Percentiles rank a stretch among this genome's conserved stretches.
phyloP scores from a whole-genome alignment of 2,329 filamentous ascomycete genomes.

The Aureobasidium melanogenum region DNA sequence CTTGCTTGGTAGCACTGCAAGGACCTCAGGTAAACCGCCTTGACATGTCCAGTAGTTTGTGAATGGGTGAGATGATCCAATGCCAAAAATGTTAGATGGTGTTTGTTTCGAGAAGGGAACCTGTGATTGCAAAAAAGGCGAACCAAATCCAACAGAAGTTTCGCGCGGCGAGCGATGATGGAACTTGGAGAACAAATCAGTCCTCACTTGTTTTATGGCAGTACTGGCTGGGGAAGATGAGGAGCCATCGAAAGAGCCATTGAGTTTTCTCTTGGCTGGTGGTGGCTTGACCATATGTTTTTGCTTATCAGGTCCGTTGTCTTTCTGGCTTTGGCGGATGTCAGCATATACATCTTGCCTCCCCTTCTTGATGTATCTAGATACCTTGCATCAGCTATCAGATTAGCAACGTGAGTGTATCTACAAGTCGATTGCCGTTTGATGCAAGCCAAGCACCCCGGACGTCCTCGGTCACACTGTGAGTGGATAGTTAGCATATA shows the following conservation, averaged over 20 bases:
- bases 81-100: slow-evolving; percentile 71
- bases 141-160: slow-evolving; percentile 30
- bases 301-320: neutral
- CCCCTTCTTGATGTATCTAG: slow-evolving; percentile 23
- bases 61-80: slow-evolving; percentile 69
- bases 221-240: slow-evolving; percentile 4
- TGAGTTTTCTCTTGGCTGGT: slow-evolving; percentile 26
- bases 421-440: slow-evolving; percentile 68
- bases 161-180: slow-evolving; percentile 3
- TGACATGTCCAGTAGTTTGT: slow-evolving; percentile 75
- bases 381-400: slow-evolving; percentile 56
- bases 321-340: neutral
- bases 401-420: slow-evolving; percentile 67
- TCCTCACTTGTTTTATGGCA: slow-evolving; percentile 3
- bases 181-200: slow-evolving; percentile 8
- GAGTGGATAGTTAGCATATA: neutral
- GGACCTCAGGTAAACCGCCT: slow-evolving; percentile 65
- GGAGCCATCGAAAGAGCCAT: slow-evolving; percentile 10
- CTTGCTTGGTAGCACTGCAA: slow-evolving; percentile 66
- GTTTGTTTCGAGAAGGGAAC: slow-evolving; percentile 62
- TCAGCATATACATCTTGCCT: neutral
- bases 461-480: slow-evolving; percentile 66
- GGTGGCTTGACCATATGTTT: slow-evolving; percentile 25
- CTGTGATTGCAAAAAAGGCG: slow-evolving; percentile 56
- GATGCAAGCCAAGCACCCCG: slow-evolving; percentile 49